Conservation (phyloP, 495 filamentous ascomycete species). For the Staphylotrichum longicolle region DNA sequence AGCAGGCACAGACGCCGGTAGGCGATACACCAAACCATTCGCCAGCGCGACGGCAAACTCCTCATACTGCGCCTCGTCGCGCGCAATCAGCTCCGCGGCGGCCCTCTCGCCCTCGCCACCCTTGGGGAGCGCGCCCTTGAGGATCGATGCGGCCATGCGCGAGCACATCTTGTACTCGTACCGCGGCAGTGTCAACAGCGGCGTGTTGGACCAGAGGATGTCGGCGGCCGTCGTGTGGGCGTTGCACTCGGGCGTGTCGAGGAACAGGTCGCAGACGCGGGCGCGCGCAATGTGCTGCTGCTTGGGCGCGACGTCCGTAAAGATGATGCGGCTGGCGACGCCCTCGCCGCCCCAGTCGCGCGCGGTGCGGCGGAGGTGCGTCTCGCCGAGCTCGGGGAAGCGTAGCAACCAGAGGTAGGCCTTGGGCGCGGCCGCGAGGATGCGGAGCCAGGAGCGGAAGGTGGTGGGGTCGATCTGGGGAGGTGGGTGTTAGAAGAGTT, state of each 20-base stretch:
- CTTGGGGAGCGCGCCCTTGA: conserved; percentile 82
- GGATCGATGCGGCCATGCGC: conserved; percentile 92
- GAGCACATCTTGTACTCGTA: conserved; percentile 99
- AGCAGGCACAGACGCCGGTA: not conserved
- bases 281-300: conserved; percentile 91
- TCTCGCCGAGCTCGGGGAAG: conserved; percentile 92
- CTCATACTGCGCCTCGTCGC: conserved; percentile 78
- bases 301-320: conserved; percentile 96
- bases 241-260: conserved; percentile 98
- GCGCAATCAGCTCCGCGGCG: conserved; percentile 71
- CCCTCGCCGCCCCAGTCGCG: conserved; percentile 78
- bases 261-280: conserved; percentile 86
- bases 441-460: conserved; percentile 94
- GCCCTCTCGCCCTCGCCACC: conserved; percentile 62
- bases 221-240: conserved; percentile 97
- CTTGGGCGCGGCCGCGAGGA: conserved; percentile 81
- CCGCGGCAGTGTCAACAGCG: conserved; percentile 87
- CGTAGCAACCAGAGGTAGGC: conserved; percentile 93
- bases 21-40: conserved; percentile 61
- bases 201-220: conserved; percentile 93
- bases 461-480: conserved; percentile 92
- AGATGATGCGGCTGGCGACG: conserved; percentile 87
- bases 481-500: not conserved
- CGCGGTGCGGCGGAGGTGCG: conserved; percentile 76
- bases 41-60: conserved; percentile 71